Percentiles rank a stretch among this genome's conserved stretches.
These are phyloP conservation scores for Akanthomyces dipterigenus DNA, from an alignment of 2,329 filamentous ascomycete genomes.

Conservation along the genomic window DNA sequence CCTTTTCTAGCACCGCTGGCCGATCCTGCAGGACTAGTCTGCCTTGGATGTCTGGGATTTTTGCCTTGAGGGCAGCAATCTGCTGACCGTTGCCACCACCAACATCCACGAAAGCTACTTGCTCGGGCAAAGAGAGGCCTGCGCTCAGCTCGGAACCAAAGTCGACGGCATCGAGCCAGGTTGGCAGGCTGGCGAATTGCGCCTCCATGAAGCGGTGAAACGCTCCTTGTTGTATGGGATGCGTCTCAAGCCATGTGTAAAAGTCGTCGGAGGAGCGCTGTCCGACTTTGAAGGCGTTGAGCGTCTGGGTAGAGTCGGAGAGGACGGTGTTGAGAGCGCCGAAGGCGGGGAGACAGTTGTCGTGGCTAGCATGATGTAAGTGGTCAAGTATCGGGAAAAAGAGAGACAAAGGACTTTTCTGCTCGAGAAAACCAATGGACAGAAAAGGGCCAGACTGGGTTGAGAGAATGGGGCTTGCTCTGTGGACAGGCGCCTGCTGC, in stretches of 20 bases:
- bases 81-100: slow-evolving; percentile 18
- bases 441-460: background rate
- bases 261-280: slow-evolving; percentile 14
- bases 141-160: slow-evolving; percentile 16
- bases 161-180: slow-evolving; percentile 19
- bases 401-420: background rate
- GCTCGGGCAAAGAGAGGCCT: background rate
- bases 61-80: slow-evolving; percentile 13
- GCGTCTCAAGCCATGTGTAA: slow-evolving; percentile 17
- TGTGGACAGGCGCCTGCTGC: too few relatives aligned
- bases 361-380: slow-evolving; percentile 10
- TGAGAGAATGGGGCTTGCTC: background rate
- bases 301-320: background rate
- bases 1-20: slow-evolving; percentile 16
- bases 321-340: slow-evolving; percentile 15
- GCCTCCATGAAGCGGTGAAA: slow-evolving; percentile 23
- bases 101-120: slow-evolving; percentile 17
- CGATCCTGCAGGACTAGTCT: slow-evolving; percentile 20
- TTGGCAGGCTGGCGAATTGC: slow-evolving; percentile 18
- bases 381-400: background rate
- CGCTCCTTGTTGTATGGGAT: slow-evolving; percentile 16
- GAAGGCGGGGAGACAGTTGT: slow-evolving; percentile 14
- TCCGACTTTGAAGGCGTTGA: slow-evolving; percentile 17
- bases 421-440: background rate
- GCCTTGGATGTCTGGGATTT: slow-evolving; percentile 11